Evolutionary conservation across 1,139 yeast genomes (phyloP), one percentile per base, ranked within the genome.

Genomic region (Protomyces gravidus): DNA sequence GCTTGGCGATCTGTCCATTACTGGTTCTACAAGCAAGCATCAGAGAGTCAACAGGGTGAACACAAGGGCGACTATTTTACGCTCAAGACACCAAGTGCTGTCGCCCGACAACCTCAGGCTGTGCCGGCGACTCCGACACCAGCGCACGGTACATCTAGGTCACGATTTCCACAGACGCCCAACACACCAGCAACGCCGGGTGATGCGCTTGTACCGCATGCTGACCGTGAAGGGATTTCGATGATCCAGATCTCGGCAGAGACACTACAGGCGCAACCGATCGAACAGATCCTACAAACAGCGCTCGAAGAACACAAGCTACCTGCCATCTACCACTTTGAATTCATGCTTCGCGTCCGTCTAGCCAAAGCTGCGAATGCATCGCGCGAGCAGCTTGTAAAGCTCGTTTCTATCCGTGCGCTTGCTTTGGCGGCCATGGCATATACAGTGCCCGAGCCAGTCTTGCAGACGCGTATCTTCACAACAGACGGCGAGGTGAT

Each of bases 401-500:
- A 81, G 60, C 74, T 90, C 39, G 77, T 61, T 86, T 11, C 78
- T 80, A 45, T 77, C 83, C 61, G 89, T 87, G 70, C 80, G 86
- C 75, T 80, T 58, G 83, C 96, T 0, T 76, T 86, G 45, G 86
- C 88, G 0, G 79, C 83, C 25, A 19, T 60, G 27, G 62, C 66
- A 9, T 65, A 63, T 55, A 32, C 61, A 9, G 63, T 57, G 17
- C 58, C 61, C 6, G 67, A 65, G 40, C 50, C 50, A 39, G 59
- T 59, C 19, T 23, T 65, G 5, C 66, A 64, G 48, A 78, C 87
- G 9, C 77, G 82, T 60, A 75, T 89, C 21, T 82, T 88, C 66
- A 89, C 86, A 64, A 76, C 83, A 1, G 90, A 87, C 66, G 94
- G 95, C 5, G 82, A 85, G 65, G 76, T 89, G 9, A 78, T 89